A percentile compares a stretch with the other conserved stretches of the same genome.
phyloP scores from a whole-genome alignment of 768 basidiomycete species.

The Termitomyces heimii region DNA sequence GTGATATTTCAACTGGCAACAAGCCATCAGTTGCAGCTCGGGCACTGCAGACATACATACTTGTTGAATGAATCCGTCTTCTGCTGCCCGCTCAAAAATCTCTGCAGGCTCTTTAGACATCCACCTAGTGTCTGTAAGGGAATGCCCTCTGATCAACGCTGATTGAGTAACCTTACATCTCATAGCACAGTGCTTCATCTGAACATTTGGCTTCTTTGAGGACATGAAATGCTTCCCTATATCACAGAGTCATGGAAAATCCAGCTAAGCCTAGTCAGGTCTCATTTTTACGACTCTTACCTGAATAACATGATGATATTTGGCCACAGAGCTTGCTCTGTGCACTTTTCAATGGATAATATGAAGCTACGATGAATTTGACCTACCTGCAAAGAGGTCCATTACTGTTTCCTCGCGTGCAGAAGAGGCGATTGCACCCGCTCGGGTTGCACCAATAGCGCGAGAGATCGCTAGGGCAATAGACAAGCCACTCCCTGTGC shows the following conservation, averaged over 20 bases:
- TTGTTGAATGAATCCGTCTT: conserved; percentile 58
- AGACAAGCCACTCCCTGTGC: conserved; percentile 39
- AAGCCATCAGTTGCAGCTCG: not conserved
- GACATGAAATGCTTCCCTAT: conserved; percentile 54
- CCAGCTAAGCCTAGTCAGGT: not conserved
- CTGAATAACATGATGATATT: conserved; percentile 61
- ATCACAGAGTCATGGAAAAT: not conserved
- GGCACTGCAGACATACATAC: conserved; percentile 19
- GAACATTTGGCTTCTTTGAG: conserved; percentile 62
- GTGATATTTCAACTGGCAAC: conserved; percentile 48
- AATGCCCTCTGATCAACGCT: not conserved
- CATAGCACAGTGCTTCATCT: conserved; percentile 61
- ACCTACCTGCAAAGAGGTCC: conserved; percentile 50
- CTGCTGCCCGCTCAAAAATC: conserved; percentile 62
- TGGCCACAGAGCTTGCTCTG: conserved; percentile 61
- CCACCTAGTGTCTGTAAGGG: conserved; percentile 34
- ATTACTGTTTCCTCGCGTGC: conserved; percentile 59
- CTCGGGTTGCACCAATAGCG: conserved; percentile 56
- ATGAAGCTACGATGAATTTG: not conserved
- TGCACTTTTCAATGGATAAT: not conserved
- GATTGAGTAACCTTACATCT: conserved; percentile 36
- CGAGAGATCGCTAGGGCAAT: conserved; percentile 48
- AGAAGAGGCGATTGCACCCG: conserved; percentile 58
- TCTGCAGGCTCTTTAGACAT: conserved; percentile 70
- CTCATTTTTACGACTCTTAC: conserved; percentile 18